A percentile compares a stretch with the other conserved stretches of the same genome.
phyloP scores from a whole-genome alignment of 192 early-diverging fungal genomes.

The Coemansia sp. region DNA sequence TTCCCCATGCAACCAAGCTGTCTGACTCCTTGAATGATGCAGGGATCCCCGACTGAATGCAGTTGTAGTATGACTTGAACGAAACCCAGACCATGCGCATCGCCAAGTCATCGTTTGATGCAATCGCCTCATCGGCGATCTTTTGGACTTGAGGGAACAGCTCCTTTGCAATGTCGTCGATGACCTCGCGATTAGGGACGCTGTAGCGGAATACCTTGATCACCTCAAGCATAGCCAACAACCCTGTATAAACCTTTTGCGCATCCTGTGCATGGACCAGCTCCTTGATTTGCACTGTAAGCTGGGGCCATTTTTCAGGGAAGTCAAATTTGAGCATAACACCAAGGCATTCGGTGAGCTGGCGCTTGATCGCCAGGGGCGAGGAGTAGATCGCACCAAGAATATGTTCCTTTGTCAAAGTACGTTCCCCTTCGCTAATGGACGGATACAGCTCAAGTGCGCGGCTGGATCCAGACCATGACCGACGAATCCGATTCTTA shows the following conservation, averaged over 20 bases:
- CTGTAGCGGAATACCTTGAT: slow-evolving; percentile 79
- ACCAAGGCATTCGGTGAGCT: slow-evolving; percentile 76
- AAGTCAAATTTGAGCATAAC: slow-evolving; percentile 78
- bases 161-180: slow-evolving; percentile 70
- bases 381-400: slow-evolving; percentile 71
- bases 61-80: slow-evolving; percentile 77
- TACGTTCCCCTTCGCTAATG: slow-evolving; percentile 71
- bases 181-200: slow-evolving; percentile 60
- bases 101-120: slow-evolving; percentile 67
- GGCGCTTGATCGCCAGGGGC: slow-evolving; percentile 75
- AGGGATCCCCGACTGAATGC: slow-evolving; percentile 61
- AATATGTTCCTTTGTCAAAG: slow-evolving; percentile 69
- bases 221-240: slow-evolving; percentile 77
- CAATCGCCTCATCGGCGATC: slow-evolving; percentile 68
- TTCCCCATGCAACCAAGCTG: slow-evolving; percentile 86
- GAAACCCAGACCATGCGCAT: slow-evolving; percentile 82
- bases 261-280: slow-evolving; percentile 67
- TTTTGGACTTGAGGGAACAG: slow-evolving; percentile 77
- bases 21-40: slow-evolving; percentile 62
- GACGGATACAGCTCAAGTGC: slow-evolving; percentile 40
- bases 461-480: slow-evolving; percentile 59
- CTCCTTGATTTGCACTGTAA: slow-evolving; percentile 64
- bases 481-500: slow-evolving; percentile 77
- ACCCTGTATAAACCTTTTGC: slow-evolving; percentile 70
- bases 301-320: slow-evolving; percentile 78